Conservation (phyloP, 2,329 filamentous ascomycete genomes). For the Cladophialophora psammophila region DNA sequence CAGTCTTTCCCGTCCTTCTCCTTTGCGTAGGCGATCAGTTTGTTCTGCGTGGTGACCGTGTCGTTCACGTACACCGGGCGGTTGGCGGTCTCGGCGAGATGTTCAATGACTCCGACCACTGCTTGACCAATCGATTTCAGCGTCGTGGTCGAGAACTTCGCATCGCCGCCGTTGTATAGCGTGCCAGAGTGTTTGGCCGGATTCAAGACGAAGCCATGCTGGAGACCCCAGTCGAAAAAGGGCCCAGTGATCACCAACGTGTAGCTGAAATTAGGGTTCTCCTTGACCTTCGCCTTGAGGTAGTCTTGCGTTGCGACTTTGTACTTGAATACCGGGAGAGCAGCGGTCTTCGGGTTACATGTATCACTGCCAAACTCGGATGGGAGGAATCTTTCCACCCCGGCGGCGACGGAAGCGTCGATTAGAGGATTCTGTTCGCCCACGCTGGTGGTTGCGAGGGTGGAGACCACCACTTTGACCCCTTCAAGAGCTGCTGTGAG, state of each 20-base stretch:
- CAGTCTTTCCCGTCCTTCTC: slow-evolving; percentile 42
- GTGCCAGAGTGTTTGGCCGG: slow-evolving; percentile 51
- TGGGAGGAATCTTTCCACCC: slow-evolving; percentile 46
- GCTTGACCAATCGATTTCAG: slow-evolving; percentile 57
- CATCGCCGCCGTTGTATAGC: slow-evolving; percentile 61
- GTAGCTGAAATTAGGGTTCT: slow-evolving; percentile 43
- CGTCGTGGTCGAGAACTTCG: slow-evolving; percentile 57
- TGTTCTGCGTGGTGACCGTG: slow-evolving; percentile 55
- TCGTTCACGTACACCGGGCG: slow-evolving; percentile 57
- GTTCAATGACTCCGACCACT: slow-evolving; percentile 57
- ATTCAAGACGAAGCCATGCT: slow-evolving; percentile 55
- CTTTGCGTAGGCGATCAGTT: slow-evolving; percentile 48
- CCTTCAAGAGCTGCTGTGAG: slow-evolving; percentile 42
- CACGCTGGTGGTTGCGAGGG: slow-evolving; percentile 20
- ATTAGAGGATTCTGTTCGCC: slow-evolving; percentile 39
- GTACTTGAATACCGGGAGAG: slow-evolving; percentile 45
- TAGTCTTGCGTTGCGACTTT: slow-evolving; percentile 45
- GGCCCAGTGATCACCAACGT: slow-evolving; percentile 45
- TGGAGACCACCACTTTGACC: slow-evolving; percentile 44
- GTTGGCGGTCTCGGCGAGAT: slow-evolving; percentile 63
- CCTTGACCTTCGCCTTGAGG: slow-evolving; percentile 38
- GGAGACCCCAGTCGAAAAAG: slow-evolving; percentile 46
- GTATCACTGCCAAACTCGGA: slow-evolving; percentile 49
- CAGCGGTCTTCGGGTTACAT: slow-evolving; percentile 37
- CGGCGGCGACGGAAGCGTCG: slow-evolving; percentile 44